Evolutionary conservation across 2,329 filamentous ascomycete species (phyloP).

Genomic region (Tolypocladium endophyticum): DNA sequence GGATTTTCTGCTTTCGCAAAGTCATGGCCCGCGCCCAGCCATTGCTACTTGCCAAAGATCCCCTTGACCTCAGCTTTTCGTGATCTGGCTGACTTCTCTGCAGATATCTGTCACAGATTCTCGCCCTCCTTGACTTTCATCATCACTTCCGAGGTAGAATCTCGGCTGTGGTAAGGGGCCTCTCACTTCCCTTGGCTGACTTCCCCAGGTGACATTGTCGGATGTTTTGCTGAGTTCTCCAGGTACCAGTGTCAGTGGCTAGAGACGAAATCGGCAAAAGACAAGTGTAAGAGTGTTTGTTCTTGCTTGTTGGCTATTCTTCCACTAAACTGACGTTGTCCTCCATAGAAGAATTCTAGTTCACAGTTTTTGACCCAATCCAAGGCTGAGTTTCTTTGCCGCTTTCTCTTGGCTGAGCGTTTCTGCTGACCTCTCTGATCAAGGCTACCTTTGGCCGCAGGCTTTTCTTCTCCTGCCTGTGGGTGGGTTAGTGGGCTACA

Average conservation of each 20-base stretch:
- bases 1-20: no score
- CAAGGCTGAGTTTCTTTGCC: not conserved
- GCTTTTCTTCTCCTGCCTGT: not conserved
- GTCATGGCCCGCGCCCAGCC: no score
- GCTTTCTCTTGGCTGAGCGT: not conserved
- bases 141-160: not conserved
- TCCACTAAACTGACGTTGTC: not conserved
- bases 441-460: not conserved
- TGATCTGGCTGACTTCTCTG: not conserved
- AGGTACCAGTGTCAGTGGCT: not conserved
- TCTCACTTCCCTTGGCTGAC: not conserved
- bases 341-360: not conserved
- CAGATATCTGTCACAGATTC: not conserved
- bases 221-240: not conserved
- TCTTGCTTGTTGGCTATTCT: not conserved
- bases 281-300: not conserved
- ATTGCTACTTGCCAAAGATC: no score
- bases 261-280: not conserved
- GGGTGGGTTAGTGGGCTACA: not conserved
- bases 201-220: not conserved
- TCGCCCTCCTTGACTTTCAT: not conserved
- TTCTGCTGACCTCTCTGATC: not conserved
- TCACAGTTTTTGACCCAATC: not conserved
- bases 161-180: not conserved
- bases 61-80: not conserved